phyloP scores from a whole-genome alignment of 2,329 filamentous ascomycete genomes.

The Diaporthe eres region DNA sequence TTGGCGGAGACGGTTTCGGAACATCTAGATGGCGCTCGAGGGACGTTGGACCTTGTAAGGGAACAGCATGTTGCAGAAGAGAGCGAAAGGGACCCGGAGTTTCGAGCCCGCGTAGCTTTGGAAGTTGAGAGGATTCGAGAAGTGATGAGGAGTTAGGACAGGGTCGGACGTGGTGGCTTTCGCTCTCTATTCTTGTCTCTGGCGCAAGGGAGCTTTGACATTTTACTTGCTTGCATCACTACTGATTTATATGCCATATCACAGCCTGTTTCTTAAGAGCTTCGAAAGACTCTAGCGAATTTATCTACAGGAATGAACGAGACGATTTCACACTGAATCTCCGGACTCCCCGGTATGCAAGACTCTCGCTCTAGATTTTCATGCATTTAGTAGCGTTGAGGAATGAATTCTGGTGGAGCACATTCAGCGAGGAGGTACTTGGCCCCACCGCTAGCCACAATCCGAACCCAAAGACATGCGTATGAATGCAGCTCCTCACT shows the following conservation, averaged over 20 bases:
- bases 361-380: neutral
- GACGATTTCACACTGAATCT: neutral
- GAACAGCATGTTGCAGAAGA: neutral
- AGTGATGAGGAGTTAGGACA: conserved; percentile 42
- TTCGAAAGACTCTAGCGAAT: neutral
- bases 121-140: neutral
- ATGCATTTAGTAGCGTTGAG: neutral
- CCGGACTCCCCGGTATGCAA: no score
- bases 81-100: neutral
- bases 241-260: neutral
- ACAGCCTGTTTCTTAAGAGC: neutral
- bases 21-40: neutral
- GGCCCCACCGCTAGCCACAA: neutral
- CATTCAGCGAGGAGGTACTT: neutral
- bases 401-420: no score
- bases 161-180: neutral
- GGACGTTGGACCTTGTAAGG: neutral
- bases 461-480: neutral
- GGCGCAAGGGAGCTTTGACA: neutral
- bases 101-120: neutral
- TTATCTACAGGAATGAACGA: neutral
- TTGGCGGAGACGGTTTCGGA: neutral
- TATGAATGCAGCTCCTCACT: neutral
- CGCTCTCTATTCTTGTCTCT: neutral
- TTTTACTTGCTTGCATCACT: neutral